Evolutionary conservation across 2,329 filamentous ascomycete genomes (phyloP), one percentile per base, ranked within the genome.

Genomic region (Cladosporium sp.): DNA sequence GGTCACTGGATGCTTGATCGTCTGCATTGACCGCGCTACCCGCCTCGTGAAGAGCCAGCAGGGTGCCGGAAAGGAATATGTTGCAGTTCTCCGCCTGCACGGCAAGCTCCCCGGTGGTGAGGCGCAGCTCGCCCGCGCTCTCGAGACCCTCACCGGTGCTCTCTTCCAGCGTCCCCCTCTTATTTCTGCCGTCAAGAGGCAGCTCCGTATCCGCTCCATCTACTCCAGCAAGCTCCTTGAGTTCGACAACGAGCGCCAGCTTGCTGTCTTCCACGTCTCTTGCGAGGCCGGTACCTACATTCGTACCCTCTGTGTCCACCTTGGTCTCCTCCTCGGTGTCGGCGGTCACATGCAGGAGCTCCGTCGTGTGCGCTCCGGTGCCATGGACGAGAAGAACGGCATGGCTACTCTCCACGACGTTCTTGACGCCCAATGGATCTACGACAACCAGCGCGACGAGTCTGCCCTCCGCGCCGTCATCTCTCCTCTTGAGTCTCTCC

Each of bases 201-300:
- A 97, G 80, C 85, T 99, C 61, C 92, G 94, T 83, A 96, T 99
- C 77, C 87, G 94, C 77, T 97, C 93, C 62, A 96, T 99, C 68
- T 89, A 97, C 80, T 91, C 97, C 78, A 95, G 88, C 84, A 96
- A 95, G 80, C 82, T 97, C 56, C 81, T 79, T 73, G 94, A 99
- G 80, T 99, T 97, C 73, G 94, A 99, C 80, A 97, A 99, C 73
- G 93, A 97, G 71, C 87, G 94, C 69, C 92, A 97, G 75, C 84
- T 99, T 36, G 94, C 90, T 75, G 93, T 97, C 57, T 99, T 99
- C 84, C 97, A 94, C 93, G 94, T 97, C 68, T 96, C 91, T 78
- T 99, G 94, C 77, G 94, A 99, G 78, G 94, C 91, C 58, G 94
- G 94, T 74, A 99, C 94, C 63, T 99, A 99, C 77, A 97, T 99